A percentile compares a stretch with the other conserved stretches of the same genome.
Evolutionary conservation across 2,329 filamentous ascomycete genomes (phyloP).

Genomic region (Drechslerella stenobrocha): DNA sequence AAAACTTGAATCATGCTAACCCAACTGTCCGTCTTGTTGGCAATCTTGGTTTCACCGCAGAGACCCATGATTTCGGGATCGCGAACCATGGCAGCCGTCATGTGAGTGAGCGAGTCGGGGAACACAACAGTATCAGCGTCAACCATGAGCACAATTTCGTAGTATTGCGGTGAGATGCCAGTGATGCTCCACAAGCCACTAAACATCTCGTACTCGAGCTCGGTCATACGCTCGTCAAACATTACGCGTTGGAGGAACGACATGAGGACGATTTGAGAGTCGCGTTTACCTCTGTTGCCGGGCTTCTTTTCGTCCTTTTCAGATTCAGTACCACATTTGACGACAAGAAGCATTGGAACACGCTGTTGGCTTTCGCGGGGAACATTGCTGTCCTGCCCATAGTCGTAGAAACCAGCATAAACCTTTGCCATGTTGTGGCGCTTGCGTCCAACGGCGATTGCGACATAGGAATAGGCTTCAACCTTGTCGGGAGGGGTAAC

Average conservation of each 20-base stretch:
- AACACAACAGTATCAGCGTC: constrained; percentile 99
- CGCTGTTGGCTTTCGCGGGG: constrained; percentile 87
- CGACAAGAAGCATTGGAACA: constrained; percentile 94
- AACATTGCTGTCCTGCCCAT: constrained; percentile 77
- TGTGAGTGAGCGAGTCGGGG: constrained; percentile 96
- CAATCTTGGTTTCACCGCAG: constrained; percentile 98
- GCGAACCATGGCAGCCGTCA: constrained; percentile 98
- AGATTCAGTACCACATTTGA: constrained; percentile 92
- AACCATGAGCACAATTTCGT: constrained; percentile 97
- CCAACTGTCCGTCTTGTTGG: constrained; percentile 94
- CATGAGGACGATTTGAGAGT: constrained; percentile 99
- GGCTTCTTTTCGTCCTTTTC: constrained; percentile 82
- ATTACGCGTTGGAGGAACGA: constrained; percentile 99
- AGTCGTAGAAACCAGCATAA: constrained; percentile 97
- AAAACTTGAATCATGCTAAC: constrained; percentile 98
- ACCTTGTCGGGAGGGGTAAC: constrained; percentile 79
- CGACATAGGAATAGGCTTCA: constrained; percentile 89
- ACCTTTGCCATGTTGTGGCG: constrained; percentile 99
- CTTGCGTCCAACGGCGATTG: constrained; percentile 91
- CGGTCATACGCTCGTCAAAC: constrained; percentile 99
- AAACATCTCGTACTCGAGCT: constrained; percentile 99
- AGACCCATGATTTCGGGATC: constrained; percentile 99
- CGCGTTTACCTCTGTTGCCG: constrained; percentile 95
- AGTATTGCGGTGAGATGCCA: constrained; percentile 96
- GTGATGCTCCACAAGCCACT: constrained; percentile 99